Conservation (phyloP, 2,329 filamentous ascomycete genomes). For the Thelonectria rubi region DNA sequence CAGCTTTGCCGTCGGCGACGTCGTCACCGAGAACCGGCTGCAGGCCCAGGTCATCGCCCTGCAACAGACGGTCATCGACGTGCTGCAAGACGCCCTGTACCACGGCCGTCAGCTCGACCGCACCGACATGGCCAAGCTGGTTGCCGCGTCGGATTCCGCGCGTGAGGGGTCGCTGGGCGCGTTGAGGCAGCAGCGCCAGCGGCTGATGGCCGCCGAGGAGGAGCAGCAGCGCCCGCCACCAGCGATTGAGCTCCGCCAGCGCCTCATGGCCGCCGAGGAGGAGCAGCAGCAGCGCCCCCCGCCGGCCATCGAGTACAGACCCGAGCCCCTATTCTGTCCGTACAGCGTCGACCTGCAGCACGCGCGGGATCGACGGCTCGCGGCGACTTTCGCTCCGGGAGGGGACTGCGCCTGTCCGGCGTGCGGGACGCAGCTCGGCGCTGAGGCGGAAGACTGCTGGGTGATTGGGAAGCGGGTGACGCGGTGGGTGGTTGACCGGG, state of each 20-base stretch:
- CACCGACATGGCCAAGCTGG: constrained; percentile 35
- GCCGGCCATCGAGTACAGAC: constrained; percentile 17
- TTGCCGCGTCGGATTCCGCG: constrained; percentile 38
- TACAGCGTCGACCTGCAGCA: constrained; percentile 39
- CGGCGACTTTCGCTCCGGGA: constrained; percentile 29
- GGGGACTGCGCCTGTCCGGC: constrained; percentile 33
- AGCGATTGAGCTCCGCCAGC: too few species aligned
- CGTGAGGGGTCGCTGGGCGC: constrained; percentile 35
- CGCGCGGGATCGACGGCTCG: constrained; percentile 23
- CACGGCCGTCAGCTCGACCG: constrained; percentile 35
- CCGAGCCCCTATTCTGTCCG: constrained; percentile 35
- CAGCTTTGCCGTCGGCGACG: constrained; percentile 37
- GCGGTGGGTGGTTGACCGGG: constrained; percentile 22
- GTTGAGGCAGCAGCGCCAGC: constrained; percentile 35
- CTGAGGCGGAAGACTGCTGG: constrained; percentile 37
- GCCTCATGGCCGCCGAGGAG: too few species aligned
- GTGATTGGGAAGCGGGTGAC: constrained; percentile 32
- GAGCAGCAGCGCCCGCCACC: neutral
- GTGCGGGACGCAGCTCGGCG: constrained; percentile 29
- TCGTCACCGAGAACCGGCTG: constrained; percentile 38
- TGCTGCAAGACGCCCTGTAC: constrained; percentile 37
- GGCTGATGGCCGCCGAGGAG: constrained; percentile 25
- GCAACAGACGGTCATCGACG: constrained; percentile 41
- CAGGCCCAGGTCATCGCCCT: constrained; percentile 40
- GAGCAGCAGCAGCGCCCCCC: constrained; percentile 13